Percentiles rank a stretch among this genome's conserved stretches.
These are phyloP conservation scores for Fusarium sp. DNA, from an alignment of 2,329 filamentous ascomycete genomes.

Conservation along the genomic window DNA sequence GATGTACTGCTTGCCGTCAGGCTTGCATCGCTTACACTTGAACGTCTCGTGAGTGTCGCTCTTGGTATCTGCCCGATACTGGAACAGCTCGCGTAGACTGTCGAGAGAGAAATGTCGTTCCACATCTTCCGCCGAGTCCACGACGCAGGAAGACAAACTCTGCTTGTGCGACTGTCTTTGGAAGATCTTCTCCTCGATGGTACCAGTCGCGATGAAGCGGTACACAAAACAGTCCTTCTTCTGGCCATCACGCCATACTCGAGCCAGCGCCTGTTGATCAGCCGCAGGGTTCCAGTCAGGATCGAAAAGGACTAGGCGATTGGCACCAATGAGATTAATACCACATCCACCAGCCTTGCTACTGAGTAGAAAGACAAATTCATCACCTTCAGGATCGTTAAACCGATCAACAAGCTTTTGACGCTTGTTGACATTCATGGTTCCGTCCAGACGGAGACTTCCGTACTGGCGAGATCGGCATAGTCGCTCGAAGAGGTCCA, in stretches of 20 bases:
- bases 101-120: constrained; percentile 96
- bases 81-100: constrained; percentile 90
- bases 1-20: constrained; percentile 85
- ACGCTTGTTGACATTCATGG: constrained; percentile 97
- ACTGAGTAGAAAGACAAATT: constrained; percentile 95
- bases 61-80: constrained; percentile 84
- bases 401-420: constrained; percentile 98
- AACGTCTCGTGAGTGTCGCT: constrained; percentile 99
- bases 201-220: constrained; percentile 97
- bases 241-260: constrained; percentile 98
- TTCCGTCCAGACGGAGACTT: constrained; percentile 89
- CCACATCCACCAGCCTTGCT: constrained; percentile 97
- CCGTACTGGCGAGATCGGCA: constrained; percentile 89
- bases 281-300: constrained; percentile 98
- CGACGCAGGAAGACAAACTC: constrained; percentile 93
- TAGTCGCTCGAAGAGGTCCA: constrained; percentile 92
- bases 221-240: constrained; percentile 99
- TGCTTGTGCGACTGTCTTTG: constrained; percentile 99
- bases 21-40: constrained; percentile 94
- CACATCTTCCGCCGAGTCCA: constrained; percentile 95
- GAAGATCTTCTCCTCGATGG: constrained; percentile 99
- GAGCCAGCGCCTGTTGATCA: constrained; percentile 94
- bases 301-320: constrained; percentile 94
- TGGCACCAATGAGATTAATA: constrained; percentile 93
- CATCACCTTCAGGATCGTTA: constrained; percentile 88